Percentiles rank a stretch among this genome's conserved stretches.
Evolutionary conservation across 2,329 filamentous ascomycete species (phyloP).

Genomic region (Sordariomycetes sp.): DNA sequence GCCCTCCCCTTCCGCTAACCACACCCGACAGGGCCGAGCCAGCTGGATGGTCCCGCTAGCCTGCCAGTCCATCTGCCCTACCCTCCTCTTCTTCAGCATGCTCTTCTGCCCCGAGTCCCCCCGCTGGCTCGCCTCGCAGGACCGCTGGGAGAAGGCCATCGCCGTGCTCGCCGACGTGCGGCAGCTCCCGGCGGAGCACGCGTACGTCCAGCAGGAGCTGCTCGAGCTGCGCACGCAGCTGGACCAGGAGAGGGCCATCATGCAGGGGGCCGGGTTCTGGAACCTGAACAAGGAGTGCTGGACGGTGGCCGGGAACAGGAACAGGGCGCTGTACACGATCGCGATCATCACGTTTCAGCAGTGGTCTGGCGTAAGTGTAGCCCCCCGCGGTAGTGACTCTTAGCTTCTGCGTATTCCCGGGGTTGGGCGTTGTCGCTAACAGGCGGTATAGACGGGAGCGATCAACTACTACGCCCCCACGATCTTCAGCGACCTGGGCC

Average conservation of each 20-base stretch:
- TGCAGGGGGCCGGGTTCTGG: slow-evolving; percentile 6
- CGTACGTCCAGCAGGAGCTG: not conserved
- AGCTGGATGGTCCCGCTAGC: slow-evolving; percentile 46
- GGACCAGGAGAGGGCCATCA: not conserved
- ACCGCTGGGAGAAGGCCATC: slow-evolving; percentile 36
- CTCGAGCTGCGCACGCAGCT: not conserved
- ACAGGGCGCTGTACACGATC: slow-evolving; percentile 13
- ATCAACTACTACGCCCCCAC: slow-evolving; percentile 60
- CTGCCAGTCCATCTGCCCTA: slow-evolving; percentile 44
- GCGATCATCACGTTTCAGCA: slow-evolving; percentile 14
- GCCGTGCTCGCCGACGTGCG: not conserved
- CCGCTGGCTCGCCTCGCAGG: slow-evolving; percentile 46
- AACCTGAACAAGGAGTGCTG: slow-evolving; percentile 10
- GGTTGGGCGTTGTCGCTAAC: not conserved
- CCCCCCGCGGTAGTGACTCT: slow-evolving; percentile 42
- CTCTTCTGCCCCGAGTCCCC: slow-evolving; percentile 49
- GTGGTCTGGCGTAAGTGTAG: slow-evolving; percentile 15
- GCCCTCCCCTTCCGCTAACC: not conserved
- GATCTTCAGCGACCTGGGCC: slow-evolving; percentile 58
- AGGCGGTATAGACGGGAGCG: slow-evolving; percentile 17
- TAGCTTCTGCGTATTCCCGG: not conserved
- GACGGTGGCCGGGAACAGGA: slow-evolving; percentile 11
- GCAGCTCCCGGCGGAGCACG: not conserved
- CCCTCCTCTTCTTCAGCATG: slow-evolving; percentile 43
- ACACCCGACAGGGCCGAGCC: not conserved